Evolutionary conservation across 2,329 filamentous ascomycete genomes (phyloP).

Genomic region (Penicillium sp.): DNA sequence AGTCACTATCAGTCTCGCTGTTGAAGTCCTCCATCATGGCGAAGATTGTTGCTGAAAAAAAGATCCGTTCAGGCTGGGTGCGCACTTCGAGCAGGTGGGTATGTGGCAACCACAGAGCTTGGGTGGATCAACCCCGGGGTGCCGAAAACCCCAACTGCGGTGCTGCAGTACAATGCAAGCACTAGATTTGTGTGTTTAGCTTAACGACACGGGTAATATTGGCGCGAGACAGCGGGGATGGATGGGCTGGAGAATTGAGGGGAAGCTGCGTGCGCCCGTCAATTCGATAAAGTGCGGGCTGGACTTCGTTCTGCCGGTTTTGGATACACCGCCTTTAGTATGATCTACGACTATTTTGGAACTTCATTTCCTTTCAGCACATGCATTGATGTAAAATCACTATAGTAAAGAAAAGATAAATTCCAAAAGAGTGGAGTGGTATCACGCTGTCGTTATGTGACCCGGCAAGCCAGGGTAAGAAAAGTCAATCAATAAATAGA

Average conservation of each 20-base stretch:
- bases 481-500: constrained; percentile 3
- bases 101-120: constrained; percentile 15
- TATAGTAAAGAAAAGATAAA: constrained; percentile 2
- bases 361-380: not conserved
- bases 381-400: not conserved
- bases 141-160: constrained; percentile 11
- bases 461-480: constrained; percentile 9
- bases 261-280: constrained; percentile 4
- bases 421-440: constrained; percentile 22
- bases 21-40: constrained; percentile 87
- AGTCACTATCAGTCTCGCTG: constrained; percentile 97
- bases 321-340: not conserved
- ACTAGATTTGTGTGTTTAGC: not conserved
- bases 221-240: constrained; percentile 1
- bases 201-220: not conserved
- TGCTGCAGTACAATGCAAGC: constrained; percentile 4
- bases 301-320: constrained; percentile 5
- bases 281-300: constrained; percentile 11
- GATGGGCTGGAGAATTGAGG: constrained; percentile 7
- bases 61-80: constrained; percentile 10
- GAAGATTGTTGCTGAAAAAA: constrained; percentile 5
- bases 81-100: constrained; percentile 13
- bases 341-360: not conserved
- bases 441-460: constrained; percentile 19
- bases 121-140: constrained; percentile 19